Percentiles rank a stretch among this genome's conserved stretches.
These are phyloP conservation scores for Ichthyophonus hoferi DNA, from an alignment of 208 protist species.

Conservation along the genomic window DNA sequence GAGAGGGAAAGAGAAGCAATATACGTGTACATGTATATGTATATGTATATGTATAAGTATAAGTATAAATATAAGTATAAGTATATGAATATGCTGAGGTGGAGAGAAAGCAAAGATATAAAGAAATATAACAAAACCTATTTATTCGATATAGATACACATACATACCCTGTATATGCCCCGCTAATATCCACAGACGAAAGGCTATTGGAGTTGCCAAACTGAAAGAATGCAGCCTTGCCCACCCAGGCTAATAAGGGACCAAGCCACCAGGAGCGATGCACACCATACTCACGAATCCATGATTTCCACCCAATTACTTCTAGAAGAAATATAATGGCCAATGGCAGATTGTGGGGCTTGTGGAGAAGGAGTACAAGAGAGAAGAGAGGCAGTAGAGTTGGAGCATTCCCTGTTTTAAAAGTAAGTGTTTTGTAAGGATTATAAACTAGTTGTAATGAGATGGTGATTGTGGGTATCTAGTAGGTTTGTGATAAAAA, in stretches of 20 bases:
- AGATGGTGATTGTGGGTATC: too few species aligned
- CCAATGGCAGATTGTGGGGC: not conserved
- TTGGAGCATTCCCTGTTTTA: too few species aligned
- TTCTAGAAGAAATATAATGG: not conserved
- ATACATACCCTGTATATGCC: slow-evolving; percentile 50
- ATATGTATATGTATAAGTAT: not conserved
- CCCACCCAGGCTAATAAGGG: slow-evolving; percentile 35
- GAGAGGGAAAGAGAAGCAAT: not conserved
- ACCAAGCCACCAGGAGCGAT: not conserved
- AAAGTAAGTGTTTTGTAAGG: too few species aligned
- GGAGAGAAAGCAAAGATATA: not conserved
- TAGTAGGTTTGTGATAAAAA: too few species aligned
- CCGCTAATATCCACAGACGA: slow-evolving; percentile 54
- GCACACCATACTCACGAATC: not conserved
- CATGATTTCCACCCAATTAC: not conserved
- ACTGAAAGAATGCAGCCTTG: slow-evolving; percentile 47
- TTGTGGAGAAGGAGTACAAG: not conserved
- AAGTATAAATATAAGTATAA: too few species aligned
- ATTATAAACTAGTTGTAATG: too few species aligned
- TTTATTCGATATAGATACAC: not conserved
- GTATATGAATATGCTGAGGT: not conserved
- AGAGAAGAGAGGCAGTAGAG: too few species aligned
- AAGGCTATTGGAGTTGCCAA: slow-evolving; percentile 56
- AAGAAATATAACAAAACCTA: not conserved
- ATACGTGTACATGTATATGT: not conserved